Conservation (phyloP, 2,329 filamentous ascomycete species). For the Sporothrix sp. region DNA sequence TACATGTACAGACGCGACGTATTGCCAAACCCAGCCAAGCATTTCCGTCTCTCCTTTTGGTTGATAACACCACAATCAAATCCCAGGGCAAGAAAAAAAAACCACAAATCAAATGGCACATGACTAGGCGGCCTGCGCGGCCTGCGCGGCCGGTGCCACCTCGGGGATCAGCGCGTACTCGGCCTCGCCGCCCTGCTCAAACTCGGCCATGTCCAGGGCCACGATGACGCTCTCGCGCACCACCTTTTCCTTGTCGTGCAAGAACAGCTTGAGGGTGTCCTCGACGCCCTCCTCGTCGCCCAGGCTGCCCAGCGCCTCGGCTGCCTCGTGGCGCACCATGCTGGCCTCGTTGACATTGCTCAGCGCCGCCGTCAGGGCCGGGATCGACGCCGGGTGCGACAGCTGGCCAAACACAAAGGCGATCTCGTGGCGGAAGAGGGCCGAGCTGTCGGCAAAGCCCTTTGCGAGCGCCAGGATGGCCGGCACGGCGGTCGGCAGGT, state of each 20-base stretch:
- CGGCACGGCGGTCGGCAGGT: slow-evolving; percentile 79
- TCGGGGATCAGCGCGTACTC: slow-evolving; percentile 90
- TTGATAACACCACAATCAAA: neutral
- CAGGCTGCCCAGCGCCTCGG: slow-evolving; percentile 87
- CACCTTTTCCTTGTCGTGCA: slow-evolving; percentile 85
- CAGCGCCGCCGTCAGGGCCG: slow-evolving; percentile 69
- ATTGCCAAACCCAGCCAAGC: neutral
- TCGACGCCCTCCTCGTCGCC: slow-evolving; percentile 92
- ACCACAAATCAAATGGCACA: neutral
- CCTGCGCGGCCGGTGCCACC: slow-evolving; percentile 26
- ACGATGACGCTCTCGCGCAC: slow-evolving; percentile 93
- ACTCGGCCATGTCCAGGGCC: slow-evolving; percentile 95
- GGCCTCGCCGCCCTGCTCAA: slow-evolving; percentile 75
- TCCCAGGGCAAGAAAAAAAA: neutral
- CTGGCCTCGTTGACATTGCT: slow-evolving; percentile 73
- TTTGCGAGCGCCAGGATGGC: slow-evolving; percentile 77
- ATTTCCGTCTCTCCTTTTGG: neutral
- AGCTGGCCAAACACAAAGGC: slow-evolving; percentile 97
- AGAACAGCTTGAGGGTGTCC: slow-evolving; percentile 68
- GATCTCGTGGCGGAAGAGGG: slow-evolving; percentile 93
- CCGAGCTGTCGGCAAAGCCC: slow-evolving; percentile 76
- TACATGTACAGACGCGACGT: neutral
- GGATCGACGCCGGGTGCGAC: slow-evolving; percentile 92
- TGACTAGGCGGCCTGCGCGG: neutral
- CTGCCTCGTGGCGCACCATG: slow-evolving; percentile 97